These are phyloP conservation scores for Areca catechu DNA, from an alignment of 176 grass and related monocot species.

Conservation along the genomic window DNA sequence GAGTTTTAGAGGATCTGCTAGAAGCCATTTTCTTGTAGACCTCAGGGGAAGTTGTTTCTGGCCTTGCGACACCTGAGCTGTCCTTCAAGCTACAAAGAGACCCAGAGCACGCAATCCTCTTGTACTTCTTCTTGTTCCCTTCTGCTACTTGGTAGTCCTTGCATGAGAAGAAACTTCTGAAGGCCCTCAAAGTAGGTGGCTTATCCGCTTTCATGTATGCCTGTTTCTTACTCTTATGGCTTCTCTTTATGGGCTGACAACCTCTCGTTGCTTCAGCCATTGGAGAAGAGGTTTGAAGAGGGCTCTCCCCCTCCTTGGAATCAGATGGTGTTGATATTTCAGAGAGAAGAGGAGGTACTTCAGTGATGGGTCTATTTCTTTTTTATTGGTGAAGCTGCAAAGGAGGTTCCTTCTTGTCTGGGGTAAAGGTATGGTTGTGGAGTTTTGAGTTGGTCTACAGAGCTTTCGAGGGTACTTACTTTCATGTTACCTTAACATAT, in stretches of 20 bases:
- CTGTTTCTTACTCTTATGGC: slow-evolving; percentile 5
- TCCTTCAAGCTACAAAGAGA: slow-evolving; percentile 54
- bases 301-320: neutral
- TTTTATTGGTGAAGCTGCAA: slow-evolving; percentile 4
- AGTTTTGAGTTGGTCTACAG: too few species aligned
- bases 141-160: neutral
- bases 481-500: too few species aligned
- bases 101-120: slow-evolving; percentile 21
- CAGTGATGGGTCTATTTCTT: neutral
- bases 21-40: neutral
- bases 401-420: slow-evolving; percentile 9
- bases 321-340: neutral
- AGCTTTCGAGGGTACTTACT: too few species aligned
- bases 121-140: slow-evolving; percentile 21
- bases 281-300: neutral
- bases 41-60: neutral
- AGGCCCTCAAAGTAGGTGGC: neutral
- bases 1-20: slow-evolving; percentile 28
- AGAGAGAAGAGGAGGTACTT: neutral
- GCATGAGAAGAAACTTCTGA: slow-evolving; percentile 17
- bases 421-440: neutral
- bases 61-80: slow-evolving; percentile 22
- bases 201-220: neutral
- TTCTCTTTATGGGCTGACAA: neutral
- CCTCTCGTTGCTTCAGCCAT: slow-evolving; percentile 37